These are phyloP conservation scores for Aspergillus ustus DNA, from an alignment of 2,329 filamentous ascomycete species.

Conservation along the genomic window DNA sequence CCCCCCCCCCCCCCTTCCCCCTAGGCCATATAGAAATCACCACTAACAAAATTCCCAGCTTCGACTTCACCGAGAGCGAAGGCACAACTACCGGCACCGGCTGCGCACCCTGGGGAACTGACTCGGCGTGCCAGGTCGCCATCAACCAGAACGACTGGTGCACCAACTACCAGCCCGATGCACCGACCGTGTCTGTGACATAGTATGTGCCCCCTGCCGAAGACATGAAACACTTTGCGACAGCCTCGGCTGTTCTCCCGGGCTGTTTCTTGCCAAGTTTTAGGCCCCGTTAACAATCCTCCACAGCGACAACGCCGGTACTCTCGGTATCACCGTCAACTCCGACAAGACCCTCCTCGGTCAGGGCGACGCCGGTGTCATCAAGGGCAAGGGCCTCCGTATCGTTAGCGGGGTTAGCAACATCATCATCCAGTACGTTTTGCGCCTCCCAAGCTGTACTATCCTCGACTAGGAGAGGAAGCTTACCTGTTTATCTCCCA, in stretches of 20 bases:
- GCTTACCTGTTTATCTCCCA: background rate
- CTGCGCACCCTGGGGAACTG: slow-evolving; percentile 64
- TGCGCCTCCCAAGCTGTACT: background rate
- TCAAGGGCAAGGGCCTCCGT: slow-evolving; percentile 63
- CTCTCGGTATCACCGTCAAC: slow-evolving; percentile 55
- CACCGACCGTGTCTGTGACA: slow-evolving; percentile 50
- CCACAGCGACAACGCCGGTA: slow-evolving; percentile 56
- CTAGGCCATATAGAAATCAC: background rate
- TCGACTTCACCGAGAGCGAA: slow-evolving; percentile 28
- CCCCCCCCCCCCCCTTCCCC: too few relatives aligned
- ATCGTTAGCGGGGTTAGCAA: slow-evolving; percentile 55
- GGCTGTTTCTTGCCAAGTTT: background rate
- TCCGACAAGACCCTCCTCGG: slow-evolving; percentile 65
- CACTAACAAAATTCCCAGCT: slow-evolving; percentile 7
- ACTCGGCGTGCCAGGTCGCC: slow-evolving; percentile 59
- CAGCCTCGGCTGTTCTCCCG: background rate
- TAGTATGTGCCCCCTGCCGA: slow-evolving; percentile 33
- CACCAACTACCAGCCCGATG: slow-evolving; percentile 61
- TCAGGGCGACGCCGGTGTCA: slow-evolving; percentile 56
- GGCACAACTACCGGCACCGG: slow-evolving; percentile 51
- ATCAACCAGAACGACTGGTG: slow-evolving; percentile 67
- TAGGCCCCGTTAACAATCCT: slow-evolving; percentile 25
- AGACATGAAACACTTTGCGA: too few relatives aligned
- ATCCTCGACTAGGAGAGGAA: background rate
- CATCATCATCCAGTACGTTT: slow-evolving; percentile 60